A percentile compares a stretch with the other conserved stretches of the same genome.
Evolutionary conservation across 192 early-diverging fungal species (phyloP).

Genomic region (Cetraspora pellucida): DNA sequence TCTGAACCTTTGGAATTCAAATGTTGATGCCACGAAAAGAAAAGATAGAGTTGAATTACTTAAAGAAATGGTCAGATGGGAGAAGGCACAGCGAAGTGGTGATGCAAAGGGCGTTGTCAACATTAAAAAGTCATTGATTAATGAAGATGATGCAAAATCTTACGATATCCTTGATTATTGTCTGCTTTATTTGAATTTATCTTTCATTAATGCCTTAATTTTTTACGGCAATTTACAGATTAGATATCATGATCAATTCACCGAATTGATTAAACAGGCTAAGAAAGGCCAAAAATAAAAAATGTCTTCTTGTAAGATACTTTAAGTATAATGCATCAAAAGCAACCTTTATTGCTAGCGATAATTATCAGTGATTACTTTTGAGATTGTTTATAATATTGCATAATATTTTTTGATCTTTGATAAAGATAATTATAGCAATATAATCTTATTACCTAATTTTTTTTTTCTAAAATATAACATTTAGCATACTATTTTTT

Average conservation of each 20-base stretch:
- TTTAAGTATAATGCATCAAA: too few species aligned
- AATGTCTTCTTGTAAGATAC: too few species aligned
- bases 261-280: background rate
- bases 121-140: background rate
- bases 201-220: background rate
- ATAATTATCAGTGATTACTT: too few species aligned
- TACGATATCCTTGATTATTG: slow-evolving; percentile 15
- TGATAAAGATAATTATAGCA: too few species aligned
- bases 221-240: background rate
- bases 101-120: background rate
- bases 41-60: slow-evolving; percentile 2
- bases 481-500: too few species aligned
- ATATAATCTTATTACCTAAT: too few species aligned
- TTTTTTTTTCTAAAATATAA: too few species aligned
- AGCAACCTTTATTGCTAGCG: too few species aligned
- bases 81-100: slow-evolving; percentile 1
- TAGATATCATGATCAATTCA: background rate
- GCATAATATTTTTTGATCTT: too few species aligned
- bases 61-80: slow-evolving; percentile 13
- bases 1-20: slow-evolving; percentile 25
- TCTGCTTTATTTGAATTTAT: background rate
- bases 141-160: background rate
- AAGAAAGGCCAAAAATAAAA: background rate
- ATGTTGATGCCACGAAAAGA: slow-evolving; percentile 27
- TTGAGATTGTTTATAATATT: too few species aligned